Percentiles rank a stretch among this genome's conserved stretches.
Evolutionary conservation across 2,329 filamentous ascomycete species (phyloP).

Genomic region (Apiospora koreana): DNA sequence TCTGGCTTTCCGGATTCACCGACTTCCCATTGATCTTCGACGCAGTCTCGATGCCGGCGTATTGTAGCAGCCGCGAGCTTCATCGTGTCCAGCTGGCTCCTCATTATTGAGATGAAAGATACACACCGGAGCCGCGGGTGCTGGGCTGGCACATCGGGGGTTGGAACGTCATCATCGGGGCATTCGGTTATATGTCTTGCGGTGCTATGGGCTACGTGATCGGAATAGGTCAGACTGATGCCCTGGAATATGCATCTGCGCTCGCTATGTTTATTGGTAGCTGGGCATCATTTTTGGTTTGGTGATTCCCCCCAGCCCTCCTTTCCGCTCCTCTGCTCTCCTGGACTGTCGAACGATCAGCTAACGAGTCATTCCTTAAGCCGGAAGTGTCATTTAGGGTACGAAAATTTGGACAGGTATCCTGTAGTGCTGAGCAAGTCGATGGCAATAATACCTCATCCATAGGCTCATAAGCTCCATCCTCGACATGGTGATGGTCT

Average conservation of each 20-base stretch:
- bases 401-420: conserved; percentile 48
- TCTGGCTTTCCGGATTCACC: conserved; percentile 64
- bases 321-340: neutral
- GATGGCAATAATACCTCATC: neutral
- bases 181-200: conserved; percentile 63
- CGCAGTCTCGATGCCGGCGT: conserved; percentile 45
- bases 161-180: conserved; percentile 66
- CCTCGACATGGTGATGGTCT: too few relatives aligned
- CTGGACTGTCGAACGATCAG: conserved; percentile 24
- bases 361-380: conserved; percentile 24
- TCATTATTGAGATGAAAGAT: conserved; percentile 72
- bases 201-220: conserved; percentile 55
- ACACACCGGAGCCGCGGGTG: conserved; percentile 52
- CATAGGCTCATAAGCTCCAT: too few relatives aligned
- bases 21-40: conserved; percentile 57
- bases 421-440: conserved; percentile 32
- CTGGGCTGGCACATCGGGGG: conserved; percentile 69
- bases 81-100: conserved; percentile 57
- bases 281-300: conserved; percentile 50
- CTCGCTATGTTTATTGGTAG: conserved; percentile 52
- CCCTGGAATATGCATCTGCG: conserved; percentile 44
- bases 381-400: conserved; percentile 50
- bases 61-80: conserved; percentile 62
- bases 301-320: neutral
- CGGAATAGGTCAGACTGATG: conserved; percentile 27